Base-by-base conservation (phyloP, 495 filamentous ascomycete species). In the Arthonia radiata region DNA sequence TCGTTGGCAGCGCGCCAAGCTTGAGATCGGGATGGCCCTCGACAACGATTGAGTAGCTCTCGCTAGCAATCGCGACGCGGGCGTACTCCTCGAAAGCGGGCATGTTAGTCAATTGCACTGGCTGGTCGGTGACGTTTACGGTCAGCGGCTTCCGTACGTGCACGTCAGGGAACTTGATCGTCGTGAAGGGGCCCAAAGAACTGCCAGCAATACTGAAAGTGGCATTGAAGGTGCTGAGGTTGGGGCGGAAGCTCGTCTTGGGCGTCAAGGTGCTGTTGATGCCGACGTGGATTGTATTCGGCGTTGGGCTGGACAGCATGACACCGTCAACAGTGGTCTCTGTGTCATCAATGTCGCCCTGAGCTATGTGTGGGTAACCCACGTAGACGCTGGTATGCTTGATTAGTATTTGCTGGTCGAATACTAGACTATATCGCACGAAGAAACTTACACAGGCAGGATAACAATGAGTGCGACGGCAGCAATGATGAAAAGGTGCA, bases 311-410 rank as follows among this genome's bases (percentile, higher is more conserved):
- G 24, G 54, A 56, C 42, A 79, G 52, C 7, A 50, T 25, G 37
- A 80, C 59, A 26, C 49, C 40, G 10, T 56, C 56, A 37, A 82
- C 47, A 14, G 53, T 51, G 24, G 81, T 53, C 10, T 52, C 58
- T 12, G 76, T 67, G 13, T 62, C 45, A 36, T 75, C 60, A 32
- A 81, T 54, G 40, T 66, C 65, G 24, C 49, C 19, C 42, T 81
- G 73, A 13, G 74, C 71, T 30, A 77, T 74, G 28, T 61, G 57
- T 26, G 74, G 75, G 23, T 76, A 68, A 4, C 46, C 74, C 31
- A 79, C 73, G 35, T 71, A 70, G 26, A 80, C 44, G 22, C 76
- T 83, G 42, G 5, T 15, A 13, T 18, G 4, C 4, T 4, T 6
- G 5, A 10, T 17, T 17, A 12, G n/a, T 24, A n/a, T 10, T 29